Evolutionary conservation across 768 basidiomycete species (phyloP).

Genomic region (Rhodotorula diobovata): DNA sequence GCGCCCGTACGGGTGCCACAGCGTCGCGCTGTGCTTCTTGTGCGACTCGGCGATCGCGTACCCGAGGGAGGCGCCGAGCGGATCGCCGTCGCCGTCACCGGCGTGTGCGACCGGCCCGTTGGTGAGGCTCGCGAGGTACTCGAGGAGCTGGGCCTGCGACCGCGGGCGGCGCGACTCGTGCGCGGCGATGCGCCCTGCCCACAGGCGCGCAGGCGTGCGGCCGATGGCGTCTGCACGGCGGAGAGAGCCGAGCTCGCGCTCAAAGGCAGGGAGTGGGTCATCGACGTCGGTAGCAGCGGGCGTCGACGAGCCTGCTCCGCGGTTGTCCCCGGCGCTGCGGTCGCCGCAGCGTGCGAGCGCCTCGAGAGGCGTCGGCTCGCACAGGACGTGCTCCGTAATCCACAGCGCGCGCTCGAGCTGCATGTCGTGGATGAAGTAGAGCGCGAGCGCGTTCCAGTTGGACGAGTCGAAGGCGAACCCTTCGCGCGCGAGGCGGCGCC

Average conservation of each 20-base stretch:
- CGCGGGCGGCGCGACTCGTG: not conserved
- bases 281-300: not conserved
- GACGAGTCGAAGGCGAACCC: constrained; percentile 78
- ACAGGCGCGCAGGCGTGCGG: constrained; percentile 1
- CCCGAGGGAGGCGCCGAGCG: not conserved
- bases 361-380: constrained; percentile 47
- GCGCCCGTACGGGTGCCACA: constrained; percentile 17
- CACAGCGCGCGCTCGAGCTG: constrained; percentile 78
- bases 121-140: not conserved
- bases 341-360: not conserved
- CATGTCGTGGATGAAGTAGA: constrained; percentile 72
- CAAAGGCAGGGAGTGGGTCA: not conserved
- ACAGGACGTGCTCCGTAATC: constrained; percentile 69
- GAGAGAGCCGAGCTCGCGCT: not conserved
- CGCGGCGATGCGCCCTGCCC: not conserved
- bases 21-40: not conserved
- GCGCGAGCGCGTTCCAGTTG: constrained; percentile 83
- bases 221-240: constrained; percentile 2
- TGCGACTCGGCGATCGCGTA: not conserved
- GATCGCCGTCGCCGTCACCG: too few relatives aligned
- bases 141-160: not conserved
- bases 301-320: too few relatives aligned
- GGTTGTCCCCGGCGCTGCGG: too few relatives aligned
- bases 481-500: constrained; percentile 59
- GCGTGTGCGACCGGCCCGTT: not conserved